Evolutionary conservation across 2,329 filamentous ascomycete genomes (phyloP), one percentile per base, ranked within the genome.

Genomic region (Fusarium phyllophilum): DNA sequence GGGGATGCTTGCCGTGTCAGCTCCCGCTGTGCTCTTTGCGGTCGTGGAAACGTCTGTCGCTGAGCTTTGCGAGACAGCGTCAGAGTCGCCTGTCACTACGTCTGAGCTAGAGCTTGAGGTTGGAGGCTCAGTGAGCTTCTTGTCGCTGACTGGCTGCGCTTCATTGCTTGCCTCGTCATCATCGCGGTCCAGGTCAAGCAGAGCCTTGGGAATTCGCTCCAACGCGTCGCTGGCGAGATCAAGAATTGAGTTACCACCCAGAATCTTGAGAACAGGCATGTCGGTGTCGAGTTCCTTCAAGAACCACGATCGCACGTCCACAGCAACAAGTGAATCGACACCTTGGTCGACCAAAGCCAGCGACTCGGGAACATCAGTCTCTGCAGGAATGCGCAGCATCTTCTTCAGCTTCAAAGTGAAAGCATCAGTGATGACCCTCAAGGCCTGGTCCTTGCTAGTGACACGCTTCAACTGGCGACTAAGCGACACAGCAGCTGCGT

Each of bases 281-380:
- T 88, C 84, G 1, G 84, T 78, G 1, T 83, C 72, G 0, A 79
- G 55, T 20, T 85, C 79, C 57, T 86, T 86, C 31, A 84, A 55
- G 70, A 88, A 87, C 87, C 87, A 89, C 4, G 84, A 79, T 5
- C 86, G 82, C 4, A 85, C 84, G 80, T 79, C 78, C 2, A 81
- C 79, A n/a, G 80, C 80, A 0, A 81, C 68, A 14, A 83, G 64
- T 0, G 79, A 79, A 58, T 82, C 81, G 13, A 81, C 68, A 3
- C 79, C 80, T 6, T 51, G 55, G 38, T 66, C 60, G 0, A 57
- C 51, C n/a, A 29, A 33, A 18, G 41, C 65, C 14, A 55, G 42
- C 3, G 66, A 26, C 46, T 56, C 54, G 29, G 55, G 55, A 10
- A 60, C 54, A 2, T 48, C 62, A n/a, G 58, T 22, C 29, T 61